A percentile compares a stretch with the other conserved stretches of the same genome.
These are phyloP conservation scores for Clitocybe nebularis DNA, from an alignment of 1,284 basidiomycete species.

Conservation along the genomic window DNA sequence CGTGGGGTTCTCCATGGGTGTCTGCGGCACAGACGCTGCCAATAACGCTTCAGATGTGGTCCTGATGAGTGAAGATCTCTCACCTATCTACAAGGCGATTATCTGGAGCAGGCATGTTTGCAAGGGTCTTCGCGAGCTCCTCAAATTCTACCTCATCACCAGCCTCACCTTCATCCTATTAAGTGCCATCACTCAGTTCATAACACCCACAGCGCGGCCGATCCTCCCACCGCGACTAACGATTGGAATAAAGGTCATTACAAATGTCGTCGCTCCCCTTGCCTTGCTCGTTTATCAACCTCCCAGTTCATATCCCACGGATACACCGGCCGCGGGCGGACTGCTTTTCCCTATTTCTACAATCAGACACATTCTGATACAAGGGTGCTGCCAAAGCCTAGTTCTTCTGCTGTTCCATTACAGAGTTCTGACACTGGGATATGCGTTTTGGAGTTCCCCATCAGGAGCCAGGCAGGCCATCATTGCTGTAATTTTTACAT, in stretches of 20 bases:
- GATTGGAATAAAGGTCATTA: constrained; percentile 96
- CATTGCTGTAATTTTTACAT: too few species aligned
- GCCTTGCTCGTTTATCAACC: too few species aligned
- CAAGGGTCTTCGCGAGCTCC: constrained; percentile 94
- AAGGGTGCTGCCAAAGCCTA: too few species aligned
- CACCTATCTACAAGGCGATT: constrained; percentile 94
- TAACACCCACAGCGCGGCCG: constrained; percentile 87
- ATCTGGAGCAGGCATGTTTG: constrained; percentile 99
- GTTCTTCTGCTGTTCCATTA: too few species aligned
- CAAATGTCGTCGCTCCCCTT: constrained; percentile 97
- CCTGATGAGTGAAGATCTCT: constrained; percentile 97
- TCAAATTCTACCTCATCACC: constrained; percentile 97
- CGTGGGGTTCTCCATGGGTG: constrained; percentile 98
- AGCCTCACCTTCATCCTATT: too few species aligned
- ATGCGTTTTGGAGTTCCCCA: too few species aligned
- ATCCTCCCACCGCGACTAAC: constrained; percentile 93
- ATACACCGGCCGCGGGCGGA: too few species aligned
- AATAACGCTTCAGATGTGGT: constrained; percentile 99
- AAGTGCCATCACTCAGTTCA: constrained; percentile 91
- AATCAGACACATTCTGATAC: too few species aligned
- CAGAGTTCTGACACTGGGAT: too few species aligned
- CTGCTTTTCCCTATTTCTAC: too few species aligned
- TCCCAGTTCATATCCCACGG: too few species aligned
- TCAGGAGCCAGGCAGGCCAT: too few species aligned
- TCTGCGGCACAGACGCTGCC: constrained; percentile 97